Evolutionary conservation across 108 stramenopile species (phyloP).

Genomic region (Hondaea fermentalgiana): DNA sequence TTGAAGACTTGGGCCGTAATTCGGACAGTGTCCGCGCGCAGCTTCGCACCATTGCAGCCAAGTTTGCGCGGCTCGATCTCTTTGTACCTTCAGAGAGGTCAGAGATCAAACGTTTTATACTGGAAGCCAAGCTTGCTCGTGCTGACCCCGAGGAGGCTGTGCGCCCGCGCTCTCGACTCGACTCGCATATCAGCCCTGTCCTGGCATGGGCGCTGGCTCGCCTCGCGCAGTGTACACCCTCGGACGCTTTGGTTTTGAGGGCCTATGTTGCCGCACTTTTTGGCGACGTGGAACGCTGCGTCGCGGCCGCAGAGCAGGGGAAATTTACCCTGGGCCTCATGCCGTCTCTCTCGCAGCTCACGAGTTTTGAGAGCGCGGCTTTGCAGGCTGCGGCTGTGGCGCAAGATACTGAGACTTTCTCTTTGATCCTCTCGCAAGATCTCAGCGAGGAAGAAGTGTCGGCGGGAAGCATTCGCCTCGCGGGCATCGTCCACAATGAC

Average conservation of each 20-base stretch:
- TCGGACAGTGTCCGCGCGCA: background rate
- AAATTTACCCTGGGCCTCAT: background rate
- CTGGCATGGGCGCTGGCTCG: background rate
- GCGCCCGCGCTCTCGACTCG: background rate
- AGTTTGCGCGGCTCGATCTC: background rate
- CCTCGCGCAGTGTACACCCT: background rate
- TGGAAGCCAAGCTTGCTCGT: background rate
- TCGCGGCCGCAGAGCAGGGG: background rate
- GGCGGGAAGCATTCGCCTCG: slow-evolving; percentile 3
- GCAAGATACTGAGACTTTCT: background rate
- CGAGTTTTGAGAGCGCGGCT: background rate
- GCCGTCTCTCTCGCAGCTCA: background rate
- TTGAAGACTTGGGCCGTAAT: background rate
- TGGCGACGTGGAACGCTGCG: slow-evolving; percentile 5
- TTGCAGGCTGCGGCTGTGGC: background rate
- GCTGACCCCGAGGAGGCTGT: background rate
- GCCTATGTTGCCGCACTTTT: background rate
- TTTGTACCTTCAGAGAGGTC: background rate
- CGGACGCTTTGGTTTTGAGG: background rate
- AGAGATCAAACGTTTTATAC: background rate
- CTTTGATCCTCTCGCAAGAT: background rate
- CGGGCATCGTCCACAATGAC: background rate
- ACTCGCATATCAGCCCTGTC: background rate
- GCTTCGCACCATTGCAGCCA: background rate
- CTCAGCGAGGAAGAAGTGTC: background rate